Percentiles rank a stretch among this genome's conserved stretches.
phyloP scores from a whole-genome alignment of 1,139 yeast genomes.

The Kazachstania sp. region DNA sequence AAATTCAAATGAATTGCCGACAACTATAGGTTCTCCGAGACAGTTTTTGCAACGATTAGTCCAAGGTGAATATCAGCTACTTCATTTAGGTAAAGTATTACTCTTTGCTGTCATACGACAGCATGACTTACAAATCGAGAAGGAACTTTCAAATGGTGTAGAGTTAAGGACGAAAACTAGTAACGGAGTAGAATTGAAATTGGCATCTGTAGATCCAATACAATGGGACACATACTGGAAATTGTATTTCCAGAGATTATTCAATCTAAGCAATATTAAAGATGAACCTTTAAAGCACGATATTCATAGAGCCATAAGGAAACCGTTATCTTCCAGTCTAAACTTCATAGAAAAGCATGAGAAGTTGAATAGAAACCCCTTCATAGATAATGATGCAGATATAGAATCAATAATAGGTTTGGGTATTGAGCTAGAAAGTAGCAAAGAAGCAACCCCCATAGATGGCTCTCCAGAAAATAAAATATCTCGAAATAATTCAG shows the following conservation, averaged over 20 bases:
- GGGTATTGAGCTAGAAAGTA: neutral
- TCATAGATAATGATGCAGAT: neutral
- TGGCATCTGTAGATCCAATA: constrained; percentile 10
- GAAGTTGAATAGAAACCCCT: neutral
- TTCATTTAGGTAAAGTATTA: constrained; percentile 28
- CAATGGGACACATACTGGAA: constrained; percentile 19
- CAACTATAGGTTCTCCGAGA: neutral
- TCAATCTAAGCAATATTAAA: neutral
- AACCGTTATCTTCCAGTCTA: neutral
- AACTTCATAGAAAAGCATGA: neutral
- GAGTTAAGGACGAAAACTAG: constrained; percentile 12
- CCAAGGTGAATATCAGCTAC: constrained; percentile 4
- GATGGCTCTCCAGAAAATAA: neutral
- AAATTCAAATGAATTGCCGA: constrained; percentile 15
- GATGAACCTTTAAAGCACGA: neutral
- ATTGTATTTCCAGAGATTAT: constrained; percentile 8
- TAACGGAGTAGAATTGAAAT: constrained; percentile 7
- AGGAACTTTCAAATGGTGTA: constrained; percentile 3
- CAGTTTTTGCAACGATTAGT: constrained; percentile 9
- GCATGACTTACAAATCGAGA: constrained; percentile 23
- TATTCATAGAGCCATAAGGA: neutral
- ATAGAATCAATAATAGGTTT: neutral
- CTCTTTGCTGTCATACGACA: constrained; percentile 31
- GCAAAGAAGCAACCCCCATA: neutral
- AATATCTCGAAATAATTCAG: neutral